Evolutionary conservation across 2,329 filamentous ascomycete genomes (phyloP).

Genomic region (Raffaelea arxii): DNA sequence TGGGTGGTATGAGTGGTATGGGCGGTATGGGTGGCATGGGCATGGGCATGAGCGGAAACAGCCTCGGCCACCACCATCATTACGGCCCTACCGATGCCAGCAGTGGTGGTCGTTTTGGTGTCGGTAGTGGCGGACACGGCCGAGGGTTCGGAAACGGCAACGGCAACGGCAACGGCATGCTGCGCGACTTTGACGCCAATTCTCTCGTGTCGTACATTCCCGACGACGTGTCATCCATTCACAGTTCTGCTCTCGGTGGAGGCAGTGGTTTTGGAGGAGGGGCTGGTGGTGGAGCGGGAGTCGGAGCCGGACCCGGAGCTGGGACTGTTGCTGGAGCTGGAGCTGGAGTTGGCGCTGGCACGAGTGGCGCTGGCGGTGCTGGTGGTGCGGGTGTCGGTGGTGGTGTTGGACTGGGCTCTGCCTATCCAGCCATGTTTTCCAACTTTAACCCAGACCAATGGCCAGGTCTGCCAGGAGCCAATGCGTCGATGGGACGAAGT

Average conservation of each 20-base stretch:
- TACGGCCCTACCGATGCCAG: background rate
- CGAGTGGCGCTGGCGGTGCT: background rate
- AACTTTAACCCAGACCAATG: slow-evolving; percentile 81
- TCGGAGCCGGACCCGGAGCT: too few relatives aligned
- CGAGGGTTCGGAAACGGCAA: slow-evolving; percentile 32
- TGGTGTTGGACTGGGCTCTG: slow-evolving; percentile 67
- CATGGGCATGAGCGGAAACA: slow-evolving; percentile 12
- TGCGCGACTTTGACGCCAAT: slow-evolving; percentile 60
- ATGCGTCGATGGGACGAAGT: slow-evolving; percentile 42
- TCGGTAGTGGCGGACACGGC: slow-evolving; percentile 17
- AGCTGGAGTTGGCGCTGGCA: too few relatives aligned
- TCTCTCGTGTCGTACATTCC: slow-evolving; percentile 94
- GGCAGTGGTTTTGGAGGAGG: slow-evolving; percentile 38
- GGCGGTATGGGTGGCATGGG: too few relatives aligned
- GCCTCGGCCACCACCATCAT: slow-evolving; percentile 19
- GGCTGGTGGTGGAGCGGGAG: slow-evolving; percentile 48
- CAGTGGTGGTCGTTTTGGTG: slow-evolving; percentile 22
- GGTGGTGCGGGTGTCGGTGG: too few relatives aligned
- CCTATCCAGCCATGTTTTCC: slow-evolving; percentile 92
- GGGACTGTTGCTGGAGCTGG: too few relatives aligned
- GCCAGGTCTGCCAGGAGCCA: slow-evolving; percentile 68
- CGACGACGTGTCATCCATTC: slow-evolving; percentile 92
- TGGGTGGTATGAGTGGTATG: too few relatives aligned
- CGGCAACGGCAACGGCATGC: slow-evolving; percentile 25
- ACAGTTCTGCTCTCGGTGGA: slow-evolving; percentile 82